Conservation (phyloP, 2,329 filamentous ascomycete genomes). For the Plenodomus tracheiphilus region DNA sequence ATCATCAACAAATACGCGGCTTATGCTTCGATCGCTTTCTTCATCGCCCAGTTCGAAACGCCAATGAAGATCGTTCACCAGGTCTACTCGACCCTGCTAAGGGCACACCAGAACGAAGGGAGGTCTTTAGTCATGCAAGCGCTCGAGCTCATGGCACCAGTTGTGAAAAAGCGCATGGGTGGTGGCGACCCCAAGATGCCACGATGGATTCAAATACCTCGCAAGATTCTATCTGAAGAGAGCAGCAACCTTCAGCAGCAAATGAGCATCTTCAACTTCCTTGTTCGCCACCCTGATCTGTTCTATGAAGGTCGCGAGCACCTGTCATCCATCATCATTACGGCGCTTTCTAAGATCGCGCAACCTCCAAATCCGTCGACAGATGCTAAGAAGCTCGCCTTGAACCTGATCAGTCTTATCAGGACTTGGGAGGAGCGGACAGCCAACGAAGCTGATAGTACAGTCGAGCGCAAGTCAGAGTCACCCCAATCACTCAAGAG, state of each 20-base stretch:
- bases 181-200: constrained; percentile 72
- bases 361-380: constrained; percentile 80
- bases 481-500: constrained; percentile 74
- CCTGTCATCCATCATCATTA: constrained; percentile 85
- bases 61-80: constrained; percentile 94
- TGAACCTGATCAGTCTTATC: constrained; percentile 88
- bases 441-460: constrained; percentile 59
- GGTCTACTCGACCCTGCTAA: constrained; percentile 87
- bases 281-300: constrained; percentile 86
- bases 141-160: constrained; percentile 90
- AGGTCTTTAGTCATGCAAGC: constrained; percentile 90
- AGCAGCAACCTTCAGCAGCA: constrained; percentile 94
- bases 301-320: constrained; percentile 96
- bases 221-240: constrained; percentile 90
- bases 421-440: constrained; percentile 91
- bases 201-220: constrained; percentile 86
- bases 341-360: constrained; percentile 85
- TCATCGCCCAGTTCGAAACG: constrained; percentile 95
- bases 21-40: constrained; percentile 96
- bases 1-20: constrained; percentile 99
- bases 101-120: constrained; percentile 94
- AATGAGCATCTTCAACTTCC: constrained; percentile 95
- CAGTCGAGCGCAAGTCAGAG: constrained; percentile 57
- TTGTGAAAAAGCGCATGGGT: constrained; percentile 81
- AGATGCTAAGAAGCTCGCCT: constrained; percentile 86